These are phyloP conservation scores for Allantophomopsis lycopodina DNA, from an alignment of 2,329 filamentous ascomycete species.

Conservation along the genomic window DNA sequence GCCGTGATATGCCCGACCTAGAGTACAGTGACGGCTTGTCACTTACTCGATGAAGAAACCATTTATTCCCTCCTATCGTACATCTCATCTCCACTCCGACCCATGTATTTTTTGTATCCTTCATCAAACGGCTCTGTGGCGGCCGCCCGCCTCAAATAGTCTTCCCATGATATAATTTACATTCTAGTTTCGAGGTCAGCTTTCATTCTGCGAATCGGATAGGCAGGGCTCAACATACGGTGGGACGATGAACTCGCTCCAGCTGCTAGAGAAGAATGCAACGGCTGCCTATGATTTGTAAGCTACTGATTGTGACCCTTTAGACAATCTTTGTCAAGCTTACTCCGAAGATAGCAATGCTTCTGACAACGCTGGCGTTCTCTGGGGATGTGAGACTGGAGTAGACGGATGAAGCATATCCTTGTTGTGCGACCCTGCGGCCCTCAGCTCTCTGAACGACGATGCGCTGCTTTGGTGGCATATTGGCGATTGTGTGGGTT, in stretches of 20 bases:
- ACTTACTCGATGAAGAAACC: neutral
- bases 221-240: conserved; percentile 29
- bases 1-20: neutral
- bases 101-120: neutral
- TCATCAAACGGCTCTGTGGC: neutral
- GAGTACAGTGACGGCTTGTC: neutral
- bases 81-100: neutral
- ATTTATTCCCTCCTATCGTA: neutral
- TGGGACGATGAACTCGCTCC: conserved; percentile 54
- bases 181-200: neutral
- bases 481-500: conserved; percentile 19
- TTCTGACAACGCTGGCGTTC: conserved; percentile 55
- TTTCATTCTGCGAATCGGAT: neutral
- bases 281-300: conserved; percentile 38
- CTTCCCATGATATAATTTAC: neutral
- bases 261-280: conserved; percentile 52
- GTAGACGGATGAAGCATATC: conserved; percentile 45
- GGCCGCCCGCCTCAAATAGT: neutral
- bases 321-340: conserved; percentile 14
- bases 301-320: neutral
- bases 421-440: conserved; percentile 25
- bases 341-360: conserved; percentile 55
- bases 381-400: conserved; percentile 50
- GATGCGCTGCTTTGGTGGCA: conserved; percentile 50
- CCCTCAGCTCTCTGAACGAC: conserved; percentile 31